Percentiles rank a stretch among this genome's conserved stretches.
Conservation (phyloP, 2,329 filamentous ascomycete species). For the Plenodomus biglobosus region DNA sequence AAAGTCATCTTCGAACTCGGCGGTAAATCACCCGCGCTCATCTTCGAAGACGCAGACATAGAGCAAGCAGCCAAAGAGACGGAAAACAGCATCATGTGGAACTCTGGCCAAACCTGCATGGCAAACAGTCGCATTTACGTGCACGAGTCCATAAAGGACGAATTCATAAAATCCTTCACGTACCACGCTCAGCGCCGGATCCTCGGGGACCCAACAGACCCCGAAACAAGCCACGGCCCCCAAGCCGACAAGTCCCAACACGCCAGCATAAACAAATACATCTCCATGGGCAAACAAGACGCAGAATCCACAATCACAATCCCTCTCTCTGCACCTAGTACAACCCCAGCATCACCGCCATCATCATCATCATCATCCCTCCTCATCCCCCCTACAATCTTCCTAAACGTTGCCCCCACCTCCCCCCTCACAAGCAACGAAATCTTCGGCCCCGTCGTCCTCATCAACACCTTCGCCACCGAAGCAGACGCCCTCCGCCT, state of each 20-base stretch:
- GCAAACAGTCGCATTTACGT: constrained; percentile 44
- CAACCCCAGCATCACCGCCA: no score
- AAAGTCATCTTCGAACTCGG: constrained; percentile 49
- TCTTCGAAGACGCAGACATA: constrained; percentile 50
- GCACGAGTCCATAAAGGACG: constrained; percentile 43
- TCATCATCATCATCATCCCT: constrained; percentile 43
- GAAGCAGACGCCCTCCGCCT: constrained; percentile 40
- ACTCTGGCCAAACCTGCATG: constrained; percentile 46
- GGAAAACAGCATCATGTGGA: constrained; percentile 40
- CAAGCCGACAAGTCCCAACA: constrained; percentile 28
- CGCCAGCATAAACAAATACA: constrained; percentile 26
- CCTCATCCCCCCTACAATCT: constrained; percentile 53
- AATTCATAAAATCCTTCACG: constrained; percentile 27
- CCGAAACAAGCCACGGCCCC: constrained; percentile 26
- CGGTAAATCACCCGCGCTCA: constrained; percentile 49
- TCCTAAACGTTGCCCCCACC: constrained; percentile 48
- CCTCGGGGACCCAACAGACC: constrained; percentile 21
- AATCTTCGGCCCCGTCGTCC: constrained; percentile 45
- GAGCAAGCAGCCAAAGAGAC: constrained; percentile 46
- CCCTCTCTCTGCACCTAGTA: no score
- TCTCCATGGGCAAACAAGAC: constrained; percentile 46
- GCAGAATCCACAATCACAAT: constrained; percentile 30
- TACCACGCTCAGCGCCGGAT: constrained; percentile 13
- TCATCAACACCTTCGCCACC: constrained; percentile 40
- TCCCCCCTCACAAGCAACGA: constrained; percentile 42